Percentiles rank a stretch among this genome's conserved stretches.
phyloP scores from a whole-genome alignment of 192 early-diverging fungal genomes.

The Backusella psychrophila region DNA sequence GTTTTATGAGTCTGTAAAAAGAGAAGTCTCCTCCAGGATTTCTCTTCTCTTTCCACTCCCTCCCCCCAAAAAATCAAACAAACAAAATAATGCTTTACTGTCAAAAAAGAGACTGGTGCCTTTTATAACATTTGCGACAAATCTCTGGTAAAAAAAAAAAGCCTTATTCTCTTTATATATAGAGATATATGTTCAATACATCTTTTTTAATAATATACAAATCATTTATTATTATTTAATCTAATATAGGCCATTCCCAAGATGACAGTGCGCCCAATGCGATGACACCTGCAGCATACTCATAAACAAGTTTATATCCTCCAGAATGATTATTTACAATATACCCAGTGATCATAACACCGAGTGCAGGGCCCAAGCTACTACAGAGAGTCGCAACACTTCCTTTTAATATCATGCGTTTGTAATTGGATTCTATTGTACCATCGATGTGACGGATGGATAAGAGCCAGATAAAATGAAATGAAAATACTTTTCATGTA shows the following conservation, averaged over 20 bases:
- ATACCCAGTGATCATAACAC: conserved; percentile 7
- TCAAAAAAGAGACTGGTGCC: background rate
- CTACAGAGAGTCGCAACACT: conserved; percentile 17
- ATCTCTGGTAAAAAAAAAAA: background rate
- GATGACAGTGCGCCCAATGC: background rate
- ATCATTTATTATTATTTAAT: background rate
- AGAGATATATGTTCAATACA: too few species aligned
- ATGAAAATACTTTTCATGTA: background rate
- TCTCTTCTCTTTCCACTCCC: background rate
- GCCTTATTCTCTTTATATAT: too few species aligned
- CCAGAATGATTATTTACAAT: conserved; percentile 1
- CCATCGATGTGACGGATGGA: background rate
- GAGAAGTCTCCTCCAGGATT: background rate
- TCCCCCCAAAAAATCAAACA: background rate
- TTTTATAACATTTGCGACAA: background rate
- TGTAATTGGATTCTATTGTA: background rate
- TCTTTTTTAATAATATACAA: background rate
- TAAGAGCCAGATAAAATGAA: conserved; percentile 12
- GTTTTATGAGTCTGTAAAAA: too few species aligned
- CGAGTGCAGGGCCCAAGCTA: conserved; percentile 24
- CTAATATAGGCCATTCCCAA: conserved; percentile 15
- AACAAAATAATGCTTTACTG: background rate
- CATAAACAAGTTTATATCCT: conserved; percentile 4
- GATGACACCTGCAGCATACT: background rate
- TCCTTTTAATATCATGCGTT: conserved; percentile 20